Base-by-base conservation (phyloP, 225 moss, liverwort and hornwort genomes). In the Sphagnum contortum region DNA sequence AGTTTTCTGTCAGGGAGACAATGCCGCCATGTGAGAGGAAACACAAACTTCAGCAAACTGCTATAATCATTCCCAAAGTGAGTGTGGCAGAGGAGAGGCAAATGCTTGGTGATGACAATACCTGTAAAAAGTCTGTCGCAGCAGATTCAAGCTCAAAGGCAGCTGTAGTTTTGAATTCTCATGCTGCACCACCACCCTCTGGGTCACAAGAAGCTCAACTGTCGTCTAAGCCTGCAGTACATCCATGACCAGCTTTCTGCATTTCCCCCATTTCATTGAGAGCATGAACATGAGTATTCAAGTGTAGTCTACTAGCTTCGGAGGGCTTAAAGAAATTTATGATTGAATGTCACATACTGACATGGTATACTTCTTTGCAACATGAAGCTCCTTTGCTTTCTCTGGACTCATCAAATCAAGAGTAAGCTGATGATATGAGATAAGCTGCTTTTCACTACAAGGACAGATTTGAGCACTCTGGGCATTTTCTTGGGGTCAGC, bases 101-200 rank as follows among this genome's bases (percentile, higher is more conserved):
- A 29, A 29, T 29, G 29, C 29, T 29, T 29, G 29, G 29, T 51
- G 64, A 64, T 11, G 76, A 79, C 48, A 79, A 76, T 54, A 74
- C 55, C 66, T 71, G 66, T 9, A 76, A 70, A 61, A 69, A 58
- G 63, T 76, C 74, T 76, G 63, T 66, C 49, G 64, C 72, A 59
- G 71, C 73, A 12, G 72, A 83, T 59, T 74, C 76, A 62, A 76
- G 64, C 72, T 70, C 69, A 11, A 83, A 74, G 67, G 69, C 71
- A 6, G 62, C 76, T 57, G 53, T 68, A 2, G 67, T 72, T 5
- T 64, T 60, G 57, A 71, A 83, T 57, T 55, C 67, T 47, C 47
- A 59, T 29, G 61, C 66, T 64, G 29, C 29, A 29, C 29, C 29
- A 29, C 69, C 58, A 57, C 63, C 59, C 5, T 74, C 69, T 49